phyloP scores from a whole-genome alignment of 371 early-diverging fungal genomes.

The Mucor velutinosus region DNA sequence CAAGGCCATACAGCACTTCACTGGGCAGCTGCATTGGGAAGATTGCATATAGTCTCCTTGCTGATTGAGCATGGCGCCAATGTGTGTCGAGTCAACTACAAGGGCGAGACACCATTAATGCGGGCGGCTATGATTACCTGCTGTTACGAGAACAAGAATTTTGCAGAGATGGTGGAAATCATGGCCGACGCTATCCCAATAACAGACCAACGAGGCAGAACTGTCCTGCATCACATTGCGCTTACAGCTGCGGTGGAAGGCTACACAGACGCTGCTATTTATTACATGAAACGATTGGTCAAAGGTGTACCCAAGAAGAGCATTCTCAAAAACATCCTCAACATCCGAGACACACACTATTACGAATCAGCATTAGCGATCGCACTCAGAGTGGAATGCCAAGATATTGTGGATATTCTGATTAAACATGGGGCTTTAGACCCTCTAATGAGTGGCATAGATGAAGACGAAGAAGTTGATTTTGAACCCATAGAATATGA shows the following conservation, averaged over 20 bases:
- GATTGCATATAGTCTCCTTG: slow-evolving; percentile 63
- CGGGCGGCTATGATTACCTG: slow-evolving; percentile 83
- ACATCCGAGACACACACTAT: slow-evolving; percentile 76
- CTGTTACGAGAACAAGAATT: slow-evolving; percentile 80
- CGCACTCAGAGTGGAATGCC: slow-evolving; percentile 76
- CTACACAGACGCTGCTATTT: slow-evolving; percentile 64
- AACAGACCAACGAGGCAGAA: slow-evolving; percentile 73
- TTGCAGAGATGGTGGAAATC: slow-evolving; percentile 70
- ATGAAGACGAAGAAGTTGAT: slow-evolving; percentile 6
- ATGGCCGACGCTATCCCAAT: slow-evolving; percentile 69
- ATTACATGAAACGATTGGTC: slow-evolving; percentile 80
- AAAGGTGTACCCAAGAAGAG: slow-evolving; percentile 31
- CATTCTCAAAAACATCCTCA: slow-evolving; percentile 64
- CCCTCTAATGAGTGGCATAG: slow-evolving; percentile 16
- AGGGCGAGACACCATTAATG: slow-evolving; percentile 86
- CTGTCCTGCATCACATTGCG: slow-evolving; percentile 88
- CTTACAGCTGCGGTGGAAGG: slow-evolving; percentile 64
- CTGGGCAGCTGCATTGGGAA: slow-evolving; percentile 84
- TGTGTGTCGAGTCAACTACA: slow-evolving; percentile 60
- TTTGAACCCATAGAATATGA: slow-evolving; percentile 19
- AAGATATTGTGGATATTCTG: slow-evolving; percentile 66
- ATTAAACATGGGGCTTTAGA: slow-evolving; percentile 78
- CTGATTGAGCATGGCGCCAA: slow-evolving; percentile 75
- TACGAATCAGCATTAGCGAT: slow-evolving; percentile 85
- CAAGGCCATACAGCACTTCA: slow-evolving; percentile 87